Conservation (phyloP, 805 yeast species). For the Yamadazyma sp. region DNA sequence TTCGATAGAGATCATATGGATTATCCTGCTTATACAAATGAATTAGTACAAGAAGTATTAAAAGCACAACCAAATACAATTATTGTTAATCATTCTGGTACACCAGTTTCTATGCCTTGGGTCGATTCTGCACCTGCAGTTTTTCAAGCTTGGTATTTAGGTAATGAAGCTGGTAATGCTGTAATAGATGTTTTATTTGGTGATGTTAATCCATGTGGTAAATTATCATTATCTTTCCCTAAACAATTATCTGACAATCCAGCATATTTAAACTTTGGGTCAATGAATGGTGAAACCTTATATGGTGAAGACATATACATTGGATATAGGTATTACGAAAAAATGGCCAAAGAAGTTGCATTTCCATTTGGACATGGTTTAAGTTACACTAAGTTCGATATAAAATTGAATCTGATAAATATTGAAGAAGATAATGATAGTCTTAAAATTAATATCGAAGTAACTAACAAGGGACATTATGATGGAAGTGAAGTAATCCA, state of each 20-base stretch:
- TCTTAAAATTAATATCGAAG: conserved; percentile 16
- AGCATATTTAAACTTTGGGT: conserved; percentile 25
- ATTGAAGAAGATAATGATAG: conserved; percentile 15
- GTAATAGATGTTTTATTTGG: conserved; percentile 33
- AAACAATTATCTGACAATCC: conserved; percentile 23
- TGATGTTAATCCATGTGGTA: conserved; percentile 30
- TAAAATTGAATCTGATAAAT: conserved; percentile 14
- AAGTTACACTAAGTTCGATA: conserved; percentile 25
- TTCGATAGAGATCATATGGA: conserved; percentile 27
- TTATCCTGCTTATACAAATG: conserved; percentile 18
- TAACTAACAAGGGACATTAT: conserved; percentile 21
- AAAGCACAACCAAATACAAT: conserved; percentile 28
- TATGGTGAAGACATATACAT: conserved; percentile 33
- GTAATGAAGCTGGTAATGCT: conserved; percentile 30
- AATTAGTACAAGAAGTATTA: conserved; percentile 22
- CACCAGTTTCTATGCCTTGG: conserved; percentile 34
- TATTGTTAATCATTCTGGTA: conserved; percentile 31
- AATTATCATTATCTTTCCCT: conserved; percentile 18
- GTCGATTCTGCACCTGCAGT: conserved; percentile 19
- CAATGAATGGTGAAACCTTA: conserved; percentile 29
- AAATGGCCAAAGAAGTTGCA: conserved; percentile 22
- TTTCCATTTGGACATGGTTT: conserved; percentile 34
- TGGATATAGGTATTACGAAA: conserved; percentile 31
- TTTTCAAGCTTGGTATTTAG: conserved; percentile 37
- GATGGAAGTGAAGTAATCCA: conserved; percentile 30